A percentile compares a stretch with the other conserved stretches of the same genome.
phyloP scores from a whole-genome alignment of 2,329 filamentous ascomycete species.

The Periconia digitata region DNA sequence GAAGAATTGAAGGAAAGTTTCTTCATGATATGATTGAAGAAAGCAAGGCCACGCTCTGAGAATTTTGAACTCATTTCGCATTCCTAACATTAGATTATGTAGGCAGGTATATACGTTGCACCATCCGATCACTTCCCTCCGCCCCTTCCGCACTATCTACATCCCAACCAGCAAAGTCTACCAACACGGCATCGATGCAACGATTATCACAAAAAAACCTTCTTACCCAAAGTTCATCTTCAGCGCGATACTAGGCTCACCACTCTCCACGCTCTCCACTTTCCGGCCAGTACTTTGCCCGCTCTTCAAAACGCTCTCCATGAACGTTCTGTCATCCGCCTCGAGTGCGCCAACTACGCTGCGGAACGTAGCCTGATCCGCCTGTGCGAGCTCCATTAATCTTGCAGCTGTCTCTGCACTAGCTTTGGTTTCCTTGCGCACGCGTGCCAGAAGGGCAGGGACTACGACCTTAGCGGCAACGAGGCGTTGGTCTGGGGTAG shows the following conservation, averaged over 20 bases:
- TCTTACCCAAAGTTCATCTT: slow-evolving; percentile 78
- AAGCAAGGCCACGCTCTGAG: no score
- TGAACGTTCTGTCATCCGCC: slow-evolving; percentile 68
- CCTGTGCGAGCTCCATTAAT: slow-evolving; percentile 78
- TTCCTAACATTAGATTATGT: no score
- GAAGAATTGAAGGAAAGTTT: no score
- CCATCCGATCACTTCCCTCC: no score
- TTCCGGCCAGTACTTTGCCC: slow-evolving; percentile 53
- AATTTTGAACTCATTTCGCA: no score
- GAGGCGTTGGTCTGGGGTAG: slow-evolving; percentile 28
- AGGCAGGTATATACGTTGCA: no score
- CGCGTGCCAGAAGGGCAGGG: slow-evolving; percentile 73
- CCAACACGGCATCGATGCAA: neutral
- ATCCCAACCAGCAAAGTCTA: neutral
- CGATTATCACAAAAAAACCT: no score
- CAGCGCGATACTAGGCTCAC: slow-evolving; percentile 79
- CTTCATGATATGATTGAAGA: no score
- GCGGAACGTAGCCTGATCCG: slow-evolving; percentile 73
- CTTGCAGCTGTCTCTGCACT: slow-evolving; percentile 69
- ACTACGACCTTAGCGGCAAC: slow-evolving; percentile 75
- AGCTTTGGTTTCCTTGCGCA: slow-evolving; percentile 62
- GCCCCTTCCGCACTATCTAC: no score
- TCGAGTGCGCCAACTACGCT: slow-evolving; percentile 72
- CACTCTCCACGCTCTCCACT: slow-evolving; percentile 56
- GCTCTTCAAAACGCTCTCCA: slow-evolving; percentile 78